A percentile compares a stretch with the other conserved stretches of the same genome.
Conservation (phyloP, 805 yeast species). For the Danielia reshetovae region DNA sequence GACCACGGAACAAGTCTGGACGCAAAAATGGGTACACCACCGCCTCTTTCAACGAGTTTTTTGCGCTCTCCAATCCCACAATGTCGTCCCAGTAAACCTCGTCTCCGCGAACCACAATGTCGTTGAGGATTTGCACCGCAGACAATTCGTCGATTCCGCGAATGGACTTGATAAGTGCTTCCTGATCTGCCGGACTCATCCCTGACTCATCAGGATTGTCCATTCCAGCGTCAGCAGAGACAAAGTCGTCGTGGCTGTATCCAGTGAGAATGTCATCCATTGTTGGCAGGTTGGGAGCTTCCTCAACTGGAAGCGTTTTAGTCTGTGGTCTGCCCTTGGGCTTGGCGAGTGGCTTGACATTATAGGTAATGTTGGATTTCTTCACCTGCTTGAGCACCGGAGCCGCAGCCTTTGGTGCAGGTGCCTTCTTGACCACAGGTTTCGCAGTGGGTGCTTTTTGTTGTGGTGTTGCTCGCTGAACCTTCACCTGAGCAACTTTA, state of each 20-base stretch:
- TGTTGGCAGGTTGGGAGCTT: slow-evolving; percentile 19
- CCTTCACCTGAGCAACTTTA: slow-evolving; percentile 2
- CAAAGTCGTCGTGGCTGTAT: slow-evolving; percentile 16
- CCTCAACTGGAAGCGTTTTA: neutral
- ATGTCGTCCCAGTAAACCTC: slow-evolving; percentile 94
- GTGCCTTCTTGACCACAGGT: slow-evolving; percentile 2
- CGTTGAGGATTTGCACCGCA: slow-evolving; percentile 81
- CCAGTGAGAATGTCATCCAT: slow-evolving; percentile 24
- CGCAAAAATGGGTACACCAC: slow-evolving; percentile 94
- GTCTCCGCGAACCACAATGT: slow-evolving; percentile 85
- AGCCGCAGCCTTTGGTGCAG: slow-evolving; percentile 3
- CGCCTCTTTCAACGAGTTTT: slow-evolving; percentile 84
- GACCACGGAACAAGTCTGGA: slow-evolving; percentile 87
- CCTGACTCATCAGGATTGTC: slow-evolving; percentile 5
- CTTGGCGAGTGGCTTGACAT: slow-evolving; percentile 19
- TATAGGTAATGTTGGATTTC: slow-evolving; percentile 30
- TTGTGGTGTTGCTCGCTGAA: slow-evolving; percentile 5
- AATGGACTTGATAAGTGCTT: slow-evolving; percentile 40
- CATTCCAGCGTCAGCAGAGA: neutral
- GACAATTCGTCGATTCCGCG: slow-evolving; percentile 75
- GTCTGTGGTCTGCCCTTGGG: slow-evolving; percentile 3
- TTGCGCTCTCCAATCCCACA: slow-evolving; percentile 89
- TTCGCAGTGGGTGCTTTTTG: slow-evolving; percentile 6
- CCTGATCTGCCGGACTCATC: slow-evolving; percentile 26
- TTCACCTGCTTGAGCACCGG: slow-evolving; percentile 12